These are phyloP conservation scores for Colletotrichum neosansevieriae DNA, from an alignment of 2,329 filamentous ascomycete genomes.

Conservation along the genomic window DNA sequence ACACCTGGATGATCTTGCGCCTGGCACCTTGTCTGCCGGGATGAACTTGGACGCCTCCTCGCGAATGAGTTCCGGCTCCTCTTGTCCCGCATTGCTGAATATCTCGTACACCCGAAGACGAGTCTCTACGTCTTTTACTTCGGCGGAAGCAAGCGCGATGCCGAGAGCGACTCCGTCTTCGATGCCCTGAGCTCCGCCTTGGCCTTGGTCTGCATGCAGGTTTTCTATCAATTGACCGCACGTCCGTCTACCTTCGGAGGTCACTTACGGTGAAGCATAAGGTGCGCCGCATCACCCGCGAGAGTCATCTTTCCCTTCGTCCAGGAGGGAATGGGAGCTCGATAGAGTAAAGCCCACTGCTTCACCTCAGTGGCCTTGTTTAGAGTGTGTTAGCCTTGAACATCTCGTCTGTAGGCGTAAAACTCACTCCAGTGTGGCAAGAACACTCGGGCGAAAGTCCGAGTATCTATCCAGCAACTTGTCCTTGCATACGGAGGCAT, in stretches of 20 bases:
- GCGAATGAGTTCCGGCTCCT: conserved; percentile 47
- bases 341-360: conserved; percentile 52
- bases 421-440: conserved; percentile 46
- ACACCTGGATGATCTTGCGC: background rate
- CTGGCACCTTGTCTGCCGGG: conserved; percentile 46
- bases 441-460: conserved; percentile 46
- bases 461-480: conserved; percentile 46
- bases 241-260: background rate
- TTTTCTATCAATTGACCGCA: background rate
- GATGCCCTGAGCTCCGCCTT: conserved; percentile 51
- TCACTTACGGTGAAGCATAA: conserved; percentile 52
- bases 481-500: conserved; percentile 46
- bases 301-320: conserved; percentile 48
- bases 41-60: conserved; percentile 48
- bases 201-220: conserved; percentile 51
- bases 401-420: background rate
- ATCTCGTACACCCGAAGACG: conserved; percentile 47
- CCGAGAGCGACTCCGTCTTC: conserved; percentile 52
- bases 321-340: conserved; percentile 49
- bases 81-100: conserved; percentile 53
- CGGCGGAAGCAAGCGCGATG: conserved; percentile 44
- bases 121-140: conserved; percentile 41
- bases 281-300: conserved; percentile 53
- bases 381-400: background rate
- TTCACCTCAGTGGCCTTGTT: conserved; percentile 52